Evolutionary conservation across 345 rosid species (phyloP), one percentile per base, ranked within the genome.

Genomic region (Punica granatum): DNA sequence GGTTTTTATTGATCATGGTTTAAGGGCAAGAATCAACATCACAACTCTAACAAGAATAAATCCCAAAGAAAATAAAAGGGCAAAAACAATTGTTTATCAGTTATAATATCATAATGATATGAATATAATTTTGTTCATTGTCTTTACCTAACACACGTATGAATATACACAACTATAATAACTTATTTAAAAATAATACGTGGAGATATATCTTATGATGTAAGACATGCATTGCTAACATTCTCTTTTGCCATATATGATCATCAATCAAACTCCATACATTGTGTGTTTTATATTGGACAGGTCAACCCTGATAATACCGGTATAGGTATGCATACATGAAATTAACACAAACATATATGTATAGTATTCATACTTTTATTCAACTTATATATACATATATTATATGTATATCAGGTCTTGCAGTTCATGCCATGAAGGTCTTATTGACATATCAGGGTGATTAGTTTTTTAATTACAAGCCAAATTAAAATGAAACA

Each of bases 241-340:
- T 71, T 76, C 74, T 23, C 15, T 73, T 73, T 39, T 37, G 41
- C 41, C 5, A 4, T 34, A 61, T 30, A 23, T 39, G 39, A 18
- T 34, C 54, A 56, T 64, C 16, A 61, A 31, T 25, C 30, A 53
- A 53, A 25, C 11, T 1, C 23, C 9, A 1, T n/a, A 7, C n/a
- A 18, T 12, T 23, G 21, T 49, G 28, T 48, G 16, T 28, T 30
- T 66, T 6, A 59, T 64, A 35, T 31, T 69, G 16, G 21, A 37
- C 69, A 60, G 80, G 86, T 82, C 86, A 78, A 81, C 84, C 77
- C 65, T 61, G 15, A 69, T 69, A 74, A 64, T 56, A 42, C 63
- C 63, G 65, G 80, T 49, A 72, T 31, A 41, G 41, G 21, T 13
- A 61, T 61, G 37, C 65, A 34, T 61, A 11, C 15, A 53, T 7